phyloP scores from a whole-genome alignment of 73 alveolate genomes.

The Symbiodinium natans region DNA sequence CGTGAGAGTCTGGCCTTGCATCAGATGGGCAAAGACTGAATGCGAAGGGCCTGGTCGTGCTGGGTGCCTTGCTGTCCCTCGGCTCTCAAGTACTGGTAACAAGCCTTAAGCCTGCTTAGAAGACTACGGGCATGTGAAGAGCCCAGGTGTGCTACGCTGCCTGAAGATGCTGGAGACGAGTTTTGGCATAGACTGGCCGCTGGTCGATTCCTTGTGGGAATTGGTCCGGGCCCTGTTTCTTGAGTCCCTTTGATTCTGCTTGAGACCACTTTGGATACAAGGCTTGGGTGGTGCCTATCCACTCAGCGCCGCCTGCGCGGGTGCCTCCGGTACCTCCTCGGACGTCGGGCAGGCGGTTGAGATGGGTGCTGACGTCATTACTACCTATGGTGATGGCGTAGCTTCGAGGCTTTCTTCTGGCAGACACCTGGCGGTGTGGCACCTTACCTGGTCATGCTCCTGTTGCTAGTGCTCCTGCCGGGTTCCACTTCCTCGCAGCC shows the following conservation, averaged over 20 bases:
- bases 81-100: not conserved
- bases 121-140: not conserved
- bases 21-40: too few species aligned
- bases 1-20: too few species aligned
- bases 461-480: constrained; percentile 14
- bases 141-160: constrained; percentile 46
- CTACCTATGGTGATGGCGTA: too few species aligned
- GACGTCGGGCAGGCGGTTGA: not conserved
- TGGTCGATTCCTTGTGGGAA: constrained; percentile 49
- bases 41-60: constrained; percentile 46
- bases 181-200: constrained; percentile 25
- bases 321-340: constrained; percentile 6
- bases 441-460: constrained; percentile 44
- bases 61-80: constrained; percentile 24
- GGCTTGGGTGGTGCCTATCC: constrained; percentile 82
- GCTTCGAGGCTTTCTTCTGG: constrained; percentile 67
- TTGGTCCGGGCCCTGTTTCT: not conserved
- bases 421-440: constrained; percentile 73
- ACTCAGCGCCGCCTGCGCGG: constrained; percentile 43
- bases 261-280: not conserved
- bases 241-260: not conserved
- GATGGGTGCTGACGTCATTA: not conserved
- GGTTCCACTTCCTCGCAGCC: constrained; percentile 24
- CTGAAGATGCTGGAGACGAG: constrained; percentile 13
- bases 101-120: not conserved